Conservation (phyloP, 371 early-diverging fungal genomes). For the Mucor ambiguus region DNA sequence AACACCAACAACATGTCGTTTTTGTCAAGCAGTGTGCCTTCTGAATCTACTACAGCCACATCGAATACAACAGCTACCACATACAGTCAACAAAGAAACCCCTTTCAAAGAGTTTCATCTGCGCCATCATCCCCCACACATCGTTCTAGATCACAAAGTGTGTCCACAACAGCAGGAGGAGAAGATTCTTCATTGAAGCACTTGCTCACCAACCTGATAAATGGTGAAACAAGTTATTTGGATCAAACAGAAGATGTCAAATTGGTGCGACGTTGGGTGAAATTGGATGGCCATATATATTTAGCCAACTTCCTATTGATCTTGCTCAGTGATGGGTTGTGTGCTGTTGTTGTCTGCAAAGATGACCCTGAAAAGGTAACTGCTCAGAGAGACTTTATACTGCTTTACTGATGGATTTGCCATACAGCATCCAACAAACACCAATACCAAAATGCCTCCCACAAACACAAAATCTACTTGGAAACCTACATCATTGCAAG, state of each 20-base stretch:
- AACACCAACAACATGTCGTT: not conserved
- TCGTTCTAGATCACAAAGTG: slow-evolving; percentile 32
- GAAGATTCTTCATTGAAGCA: slow-evolving; percentile 25
- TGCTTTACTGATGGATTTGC: not conserved
- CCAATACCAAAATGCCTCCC: not conserved
- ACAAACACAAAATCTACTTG: slow-evolving; percentile 9
- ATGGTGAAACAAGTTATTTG: slow-evolving; percentile 26
- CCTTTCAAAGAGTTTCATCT: slow-evolving; percentile 16
- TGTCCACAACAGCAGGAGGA: slow-evolving; percentile 17
- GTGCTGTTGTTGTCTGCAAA: slow-evolving; percentile 34
- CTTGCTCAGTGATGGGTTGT: slow-evolving; percentile 24
- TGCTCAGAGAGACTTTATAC: not conserved
- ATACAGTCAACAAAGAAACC: not conserved
- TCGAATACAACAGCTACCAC: slow-evolving; percentile 1
- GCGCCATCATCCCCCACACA: slow-evolving; percentile 37
- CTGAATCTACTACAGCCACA: slow-evolving; percentile 20
- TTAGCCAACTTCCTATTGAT: slow-evolving; percentile 30
- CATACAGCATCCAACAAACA: not conserved
- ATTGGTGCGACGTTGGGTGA: slow-evolving; percentile 36
- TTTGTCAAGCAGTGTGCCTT: slow-evolving; percentile 40
- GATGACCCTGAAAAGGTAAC: slow-evolving; percentile 30
- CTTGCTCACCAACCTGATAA: slow-evolving; percentile 31
- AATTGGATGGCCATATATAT: slow-evolving; percentile 21
- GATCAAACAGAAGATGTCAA: slow-evolving; percentile 37
- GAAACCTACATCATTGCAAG: slow-evolving; percentile 26